A percentile compares a stretch with the other conserved stretches of the same genome.
Evolutionary conservation across 208 protist genomes (phyloP).

Genomic region (Angomonas ambiguus): DNA sequence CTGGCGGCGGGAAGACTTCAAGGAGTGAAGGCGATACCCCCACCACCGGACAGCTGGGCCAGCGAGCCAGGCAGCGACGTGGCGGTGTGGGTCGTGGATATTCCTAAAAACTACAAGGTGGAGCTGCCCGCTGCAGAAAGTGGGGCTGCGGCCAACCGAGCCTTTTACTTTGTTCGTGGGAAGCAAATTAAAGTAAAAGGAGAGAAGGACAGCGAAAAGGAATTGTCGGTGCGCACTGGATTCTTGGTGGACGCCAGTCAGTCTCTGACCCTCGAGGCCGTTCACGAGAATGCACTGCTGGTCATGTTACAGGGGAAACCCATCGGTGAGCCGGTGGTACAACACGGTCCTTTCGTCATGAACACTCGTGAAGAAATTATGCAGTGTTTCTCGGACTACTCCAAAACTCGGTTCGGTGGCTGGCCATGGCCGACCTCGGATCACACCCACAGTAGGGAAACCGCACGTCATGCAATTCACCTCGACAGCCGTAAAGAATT

Average conservation of each 20-base stretch:
- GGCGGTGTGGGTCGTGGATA: slow-evolving; percentile 36
- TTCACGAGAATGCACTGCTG: slow-evolving; percentile 27
- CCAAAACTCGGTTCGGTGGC: slow-evolving; percentile 45
- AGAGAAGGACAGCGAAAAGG: slow-evolving; percentile 11
- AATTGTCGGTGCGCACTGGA: slow-evolving; percentile 20
- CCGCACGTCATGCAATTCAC: slow-evolving; percentile 35
- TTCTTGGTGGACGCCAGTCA: slow-evolving; percentile 20
- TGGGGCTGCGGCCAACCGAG: slow-evolving; percentile 22
- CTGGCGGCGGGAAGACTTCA: slow-evolving; percentile 25
- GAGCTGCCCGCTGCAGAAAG: slow-evolving; percentile 23
- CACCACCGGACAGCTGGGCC: slow-evolving; percentile 60
- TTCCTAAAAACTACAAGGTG: slow-evolving; percentile 24
- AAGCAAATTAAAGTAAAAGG: slow-evolving; percentile 1
- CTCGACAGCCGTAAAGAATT: slow-evolving; percentile 27
- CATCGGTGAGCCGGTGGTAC: slow-evolving; percentile 84
- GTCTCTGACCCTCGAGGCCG: slow-evolving; percentile 21
- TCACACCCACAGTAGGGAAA: slow-evolving; percentile 35
- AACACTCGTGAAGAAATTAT: slow-evolving; percentile 88
- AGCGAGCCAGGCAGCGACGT: slow-evolving; percentile 29
- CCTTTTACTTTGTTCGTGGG: slow-evolving; percentile 42
- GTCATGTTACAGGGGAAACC: slow-evolving; percentile 54
- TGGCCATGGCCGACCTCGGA: slow-evolving; percentile 51
- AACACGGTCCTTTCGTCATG: slow-evolving; percentile 94
- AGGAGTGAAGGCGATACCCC: slow-evolving; percentile 43
- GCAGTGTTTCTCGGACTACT: slow-evolving; percentile 83